Conservation (phyloP, 2,329 filamentous ascomycete genomes). For the Tolypocladium paradoxum region DNA sequence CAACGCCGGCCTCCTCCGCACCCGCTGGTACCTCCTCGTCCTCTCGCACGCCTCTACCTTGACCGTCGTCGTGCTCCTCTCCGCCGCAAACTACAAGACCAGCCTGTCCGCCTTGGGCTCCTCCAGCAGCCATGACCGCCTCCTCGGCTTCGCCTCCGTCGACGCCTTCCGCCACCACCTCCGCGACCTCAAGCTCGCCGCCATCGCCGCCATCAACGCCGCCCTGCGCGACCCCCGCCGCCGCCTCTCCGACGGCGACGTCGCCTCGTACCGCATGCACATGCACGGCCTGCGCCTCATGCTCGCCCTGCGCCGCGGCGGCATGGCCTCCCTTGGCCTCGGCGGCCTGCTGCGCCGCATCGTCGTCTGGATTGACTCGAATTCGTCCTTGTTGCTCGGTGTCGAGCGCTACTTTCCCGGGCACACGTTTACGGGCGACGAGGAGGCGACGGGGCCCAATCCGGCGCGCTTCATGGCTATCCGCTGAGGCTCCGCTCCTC, state of each 20-base stretch:
- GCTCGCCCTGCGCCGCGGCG: constrained; percentile 32
- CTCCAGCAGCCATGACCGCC: neutral
- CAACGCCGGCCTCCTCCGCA: constrained; percentile 14
- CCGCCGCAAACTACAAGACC: constrained; percentile 14
- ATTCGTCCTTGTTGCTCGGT: constrained; percentile 24
- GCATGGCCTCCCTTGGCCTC: constrained; percentile 27
- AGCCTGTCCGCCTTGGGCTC: neutral
- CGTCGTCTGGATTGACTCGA: constrained; percentile 36
- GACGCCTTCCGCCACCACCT: constrained; percentile 14
- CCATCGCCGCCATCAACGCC: constrained; percentile 30
- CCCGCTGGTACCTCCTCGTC: constrained; percentile 17
- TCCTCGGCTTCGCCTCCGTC: constrained; percentile 3
- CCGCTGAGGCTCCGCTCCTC: neutral
- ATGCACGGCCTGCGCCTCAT: constrained; percentile 33
- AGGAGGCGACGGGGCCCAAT: constrained; percentile 17
- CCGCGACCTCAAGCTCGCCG: constrained; percentile 30
- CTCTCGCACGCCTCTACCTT: constrained; percentile 13
- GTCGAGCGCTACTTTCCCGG: constrained; percentile 20
- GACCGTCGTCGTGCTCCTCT: constrained; percentile 15
- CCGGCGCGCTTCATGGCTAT: constrained; percentile 21
- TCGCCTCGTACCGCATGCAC: constrained; percentile 31
- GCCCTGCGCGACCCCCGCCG: constrained; percentile 17
- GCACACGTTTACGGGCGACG: constrained; percentile 11
- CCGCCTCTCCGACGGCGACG: constrained; percentile 28
- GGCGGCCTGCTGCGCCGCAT: constrained; percentile 34